Base-by-base conservation (phyloP, 1,284 basidiomycete species). In the Pholiota adiposa region DNA sequence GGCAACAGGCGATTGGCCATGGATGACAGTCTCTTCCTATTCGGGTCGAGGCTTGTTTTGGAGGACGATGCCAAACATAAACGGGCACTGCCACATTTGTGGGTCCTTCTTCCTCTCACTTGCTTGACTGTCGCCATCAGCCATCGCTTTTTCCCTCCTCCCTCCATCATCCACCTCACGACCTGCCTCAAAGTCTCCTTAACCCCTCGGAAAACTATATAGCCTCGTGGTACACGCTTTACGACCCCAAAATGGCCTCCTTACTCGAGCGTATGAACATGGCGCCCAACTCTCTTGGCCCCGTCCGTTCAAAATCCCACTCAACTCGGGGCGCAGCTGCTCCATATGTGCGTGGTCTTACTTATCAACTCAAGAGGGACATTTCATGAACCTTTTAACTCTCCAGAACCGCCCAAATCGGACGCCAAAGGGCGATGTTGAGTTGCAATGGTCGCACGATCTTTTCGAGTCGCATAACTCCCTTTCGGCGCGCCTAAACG, bases 401-500 rank as follows among this genome's bases (percentile, higher is more conserved):
- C 66, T 51, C 62, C 73, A 86, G 83, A 81, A 73, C 68, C 83
- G 82, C 60, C 70, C 75, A 56, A 74, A 74, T 43, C 80, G 83
- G 29, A 76, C 79, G 12, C 85, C 87, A 41, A 89, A 87, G 70
- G 88, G 86, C 67, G 83, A 92, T 68, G 71, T 85, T 51, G 85
- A 92, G 63, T 77, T 79, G 12, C 76, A 78, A 33, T 92, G 90
- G 90, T 80, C 87, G 55, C 90, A 92, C 69, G 90, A 92, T 72
- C 73, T 90, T 60, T 92, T 78, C 67, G 84, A 87, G 59, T 75
- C 78, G n/a, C 79, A 81, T 59, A 82, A 85, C 67, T 86, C 87
- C 2, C 83, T 92, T 56, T 82, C 83, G 27, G 80, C 86, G 19
- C 85, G 90, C 36, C 72, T 92, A 50, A 79, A 79, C 21, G 61